Percentiles rank a stretch among this genome's conserved stretches.
Conservation (phyloP, 768 basidiomycete genomes). For the Lactifluus pinguis region DNA sequence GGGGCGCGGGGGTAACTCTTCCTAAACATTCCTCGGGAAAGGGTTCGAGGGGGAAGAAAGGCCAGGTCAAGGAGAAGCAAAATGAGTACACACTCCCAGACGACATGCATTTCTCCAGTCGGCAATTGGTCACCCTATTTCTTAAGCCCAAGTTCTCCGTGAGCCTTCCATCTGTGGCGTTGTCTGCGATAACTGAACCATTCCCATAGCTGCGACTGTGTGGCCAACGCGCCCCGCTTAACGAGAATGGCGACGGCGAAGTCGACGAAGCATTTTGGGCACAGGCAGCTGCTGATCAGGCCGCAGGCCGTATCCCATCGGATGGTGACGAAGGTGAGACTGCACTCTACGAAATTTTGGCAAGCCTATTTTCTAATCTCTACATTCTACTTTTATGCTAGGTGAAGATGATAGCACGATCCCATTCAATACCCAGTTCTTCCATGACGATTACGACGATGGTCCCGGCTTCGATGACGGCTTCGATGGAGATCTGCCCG, state of each 20-base stretch:
- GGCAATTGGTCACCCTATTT: slow-evolving; percentile 86
- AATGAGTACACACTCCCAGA: slow-evolving; percentile 81
- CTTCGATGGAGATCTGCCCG: slow-evolving; percentile 45
- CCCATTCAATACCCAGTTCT: slow-evolving; percentile 95
- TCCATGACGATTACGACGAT: slow-evolving; percentile 86
- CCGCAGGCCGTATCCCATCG: slow-evolving; percentile 45
- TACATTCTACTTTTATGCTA: slow-evolving; percentile 2
- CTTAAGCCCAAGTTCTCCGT: slow-evolving; percentile 94
- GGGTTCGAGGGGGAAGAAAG: slow-evolving; percentile 37
- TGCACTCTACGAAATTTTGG: background rate
- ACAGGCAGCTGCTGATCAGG: slow-evolving; percentile 81
- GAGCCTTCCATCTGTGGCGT: slow-evolving; percentile 25
- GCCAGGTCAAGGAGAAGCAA: slow-evolving; percentile 49
- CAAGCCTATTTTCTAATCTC: background rate
- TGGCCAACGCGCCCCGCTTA: slow-evolving; percentile 47
- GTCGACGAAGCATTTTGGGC: slow-evolving; percentile 98
- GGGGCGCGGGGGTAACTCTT: slow-evolving; percentile 59
- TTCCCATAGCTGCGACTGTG: slow-evolving; percentile 76
- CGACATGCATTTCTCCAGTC: slow-evolving; percentile 94
- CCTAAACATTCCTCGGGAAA: slow-evolving; percentile 27
- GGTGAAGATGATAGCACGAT: slow-evolving; percentile 44
- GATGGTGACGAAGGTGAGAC: slow-evolving; percentile 54
- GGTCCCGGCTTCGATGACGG: slow-evolving; percentile 54
- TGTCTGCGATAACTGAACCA: background rate
- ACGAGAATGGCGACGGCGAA: slow-evolving; percentile 69